Evolutionary conservation across 2,329 filamentous ascomycete species (phyloP), one percentile per base, ranked within the genome.

Genomic region (Venturia asperata): DNA sequence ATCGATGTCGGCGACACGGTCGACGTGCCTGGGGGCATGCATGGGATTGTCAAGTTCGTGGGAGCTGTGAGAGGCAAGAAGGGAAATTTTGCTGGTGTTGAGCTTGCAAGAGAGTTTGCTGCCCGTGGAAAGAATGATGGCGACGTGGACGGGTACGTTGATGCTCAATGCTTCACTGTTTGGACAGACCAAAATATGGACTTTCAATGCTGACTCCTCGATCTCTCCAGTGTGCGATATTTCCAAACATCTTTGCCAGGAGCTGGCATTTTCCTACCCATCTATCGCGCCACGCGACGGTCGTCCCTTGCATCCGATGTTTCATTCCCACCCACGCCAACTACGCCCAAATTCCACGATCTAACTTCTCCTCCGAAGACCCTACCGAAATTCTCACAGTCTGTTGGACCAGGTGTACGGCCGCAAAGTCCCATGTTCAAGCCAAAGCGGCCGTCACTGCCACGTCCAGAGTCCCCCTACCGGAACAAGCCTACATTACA

Each of bases 1-100:
- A 79, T 96, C 67, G 83, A 86, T 68, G 82, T 94, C 49, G 93
- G 93, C 69, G 93, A 97, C 74, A 76, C 82, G 42, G 93, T 97
- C 68, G 92, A 97, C 70, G 93, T 97, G 60, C 92, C 93, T 1
- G 94, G 94, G 52, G 91, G 88, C 74, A 96, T 99, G 92, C 81
- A 88, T 69, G 94, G 94, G 61, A 89, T 86, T 1, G 87, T 97
- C 69, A 93, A 90, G 74, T 99, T 96, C 74, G 81, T 97, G 67
- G 94, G 94, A 56, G 81, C 82, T 47, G 93, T 99, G 49, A 85
- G 87, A 70, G 92, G 92, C 68, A 97, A 96, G 80, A 91, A 89
- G 70, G 94, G 94, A 62, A 84, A 85, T 24, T 99, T 99, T 80
- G 92, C 91, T 41, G 94, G 94, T 58, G 90, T 99, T 43, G 94